These are phyloP conservation scores for Neoconidiobolus thromboides DNA, from an alignment of 371 early-diverging fungal species.

Conservation along the genomic window DNA sequence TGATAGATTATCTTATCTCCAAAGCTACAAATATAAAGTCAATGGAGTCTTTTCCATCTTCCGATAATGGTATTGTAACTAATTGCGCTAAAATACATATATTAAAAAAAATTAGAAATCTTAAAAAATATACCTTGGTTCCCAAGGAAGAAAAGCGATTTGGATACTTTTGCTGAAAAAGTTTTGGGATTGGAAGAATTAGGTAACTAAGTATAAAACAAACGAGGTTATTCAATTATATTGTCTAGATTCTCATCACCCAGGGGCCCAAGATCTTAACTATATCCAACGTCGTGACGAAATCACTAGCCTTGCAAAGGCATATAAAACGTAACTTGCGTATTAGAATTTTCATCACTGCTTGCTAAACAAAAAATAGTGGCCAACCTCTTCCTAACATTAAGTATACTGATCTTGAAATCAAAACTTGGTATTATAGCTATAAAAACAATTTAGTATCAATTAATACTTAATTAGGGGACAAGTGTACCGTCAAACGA, in stretches of 20 bases:
- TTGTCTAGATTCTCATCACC: conserved; percentile 73
- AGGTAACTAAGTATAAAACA: conserved; percentile 20
- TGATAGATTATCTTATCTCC: conserved; percentile 31
- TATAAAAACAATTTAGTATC: no score
- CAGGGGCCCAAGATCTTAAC: conserved; percentile 72
- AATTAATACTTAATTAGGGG: conserved; percentile 12
- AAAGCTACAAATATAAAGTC: conserved; percentile 40
- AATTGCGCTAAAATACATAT: not conserved
- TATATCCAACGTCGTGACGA: conserved; percentile 74
- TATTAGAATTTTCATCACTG: conserved; percentile 19
- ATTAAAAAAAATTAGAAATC: not conserved
- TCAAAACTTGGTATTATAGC: conserved; percentile 51
- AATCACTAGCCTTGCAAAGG: conserved; percentile 72
- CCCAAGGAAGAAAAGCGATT: conserved; percentile 79
- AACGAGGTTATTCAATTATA: not conserved
- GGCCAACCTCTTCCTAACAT: conserved; percentile 68
- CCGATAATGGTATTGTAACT: not conserved
- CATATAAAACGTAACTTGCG: conserved; percentile 25
- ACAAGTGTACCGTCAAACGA: conserved; percentile 57
- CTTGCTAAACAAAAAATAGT: conserved; percentile 7
- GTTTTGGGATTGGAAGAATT: conserved; percentile 85
- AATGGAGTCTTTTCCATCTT: conserved; percentile 29
- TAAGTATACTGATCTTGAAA: conserved; percentile 69
- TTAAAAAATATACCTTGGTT: conserved; percentile 56
- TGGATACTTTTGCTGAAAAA: conserved; percentile 85